Evolutionary conservation across 140 eudicot genomes (phyloP).

Genomic region (Flaveria floridana): DNA sequence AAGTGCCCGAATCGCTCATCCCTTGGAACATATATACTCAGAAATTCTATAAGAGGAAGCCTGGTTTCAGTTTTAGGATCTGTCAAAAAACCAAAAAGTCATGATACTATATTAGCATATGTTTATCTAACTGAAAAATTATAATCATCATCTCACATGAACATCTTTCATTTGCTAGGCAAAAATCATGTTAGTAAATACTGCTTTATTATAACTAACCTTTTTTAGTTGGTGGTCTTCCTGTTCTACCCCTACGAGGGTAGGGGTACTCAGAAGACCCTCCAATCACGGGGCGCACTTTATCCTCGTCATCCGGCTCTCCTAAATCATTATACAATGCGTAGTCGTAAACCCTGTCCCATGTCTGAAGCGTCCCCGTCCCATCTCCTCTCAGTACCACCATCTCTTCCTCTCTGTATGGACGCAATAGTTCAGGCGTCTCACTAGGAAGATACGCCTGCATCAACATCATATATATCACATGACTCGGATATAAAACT

Average conservation of each 20-base stretch:
- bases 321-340: slow-evolving; percentile 68
- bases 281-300: slow-evolving; percentile 64
- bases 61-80: slow-evolving; percentile 58
- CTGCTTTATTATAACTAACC: slow-evolving; percentile 34
- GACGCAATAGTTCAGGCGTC: slow-evolving; percentile 45
- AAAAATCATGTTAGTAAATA: too few species aligned
- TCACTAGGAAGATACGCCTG: slow-evolving; percentile 61
- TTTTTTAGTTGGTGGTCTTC: slow-evolving; percentile 51
- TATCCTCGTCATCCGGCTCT: slow-evolving; percentile 47
- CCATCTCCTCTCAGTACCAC: slow-evolving; percentile 51
- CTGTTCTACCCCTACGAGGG: slow-evolving; percentile 74
- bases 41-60: slow-evolving; percentile 40
- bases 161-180: too few species aligned
- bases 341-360: slow-evolving; percentile 78
- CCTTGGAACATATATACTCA: slow-evolving; percentile 58
- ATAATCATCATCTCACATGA: neutral
- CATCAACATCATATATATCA: neutral
- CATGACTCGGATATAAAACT: neutral
- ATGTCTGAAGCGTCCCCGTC: slow-evolving; percentile 50
- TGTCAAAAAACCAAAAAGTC: slow-evolving; percentile 15
- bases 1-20: slow-evolving; percentile 62
- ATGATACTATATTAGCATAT: neutral
- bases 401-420: slow-evolving; percentile 54
- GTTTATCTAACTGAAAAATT: neutral
- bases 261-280: slow-evolving; percentile 66